Base-by-base conservation (phyloP, 768 basidiomycete genomes). In the Leccinellum rugosiceps region DNA sequence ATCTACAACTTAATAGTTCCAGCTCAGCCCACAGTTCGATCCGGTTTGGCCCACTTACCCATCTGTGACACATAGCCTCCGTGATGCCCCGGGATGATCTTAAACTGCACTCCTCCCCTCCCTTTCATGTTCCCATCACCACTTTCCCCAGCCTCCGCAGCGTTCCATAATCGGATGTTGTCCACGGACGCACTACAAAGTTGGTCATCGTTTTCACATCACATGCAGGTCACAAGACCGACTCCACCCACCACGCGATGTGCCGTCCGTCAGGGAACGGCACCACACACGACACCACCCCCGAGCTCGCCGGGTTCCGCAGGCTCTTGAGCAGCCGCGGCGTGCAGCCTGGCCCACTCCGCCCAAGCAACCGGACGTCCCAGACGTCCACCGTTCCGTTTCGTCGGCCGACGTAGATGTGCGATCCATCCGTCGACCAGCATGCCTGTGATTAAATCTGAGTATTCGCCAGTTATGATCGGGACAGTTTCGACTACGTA, bases 31-130 rank as follows among this genome's bases (percentile, higher is more conserved):
- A 74, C 70, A 43, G 19, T 56, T 53, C 58, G 38, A 51, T 51
- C 58, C 52, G 58, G 60, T 49, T 41, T 47, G 43, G 26, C 45
- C 46, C 55, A 83, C 92, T 68, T 75, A 98, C 96, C 74, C 84
- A 98, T 90, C 67, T 93, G 87, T 3, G 94, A 96, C 4, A 98
- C 83, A 65, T 88, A 89, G 9, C 95, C 96, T 35, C 95, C 94
- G 74, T 97, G 92, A 75, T 97, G 96, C 0, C 95, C 96, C 11
- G 94, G 88, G 35, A 98, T 90, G 58, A 98, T 94, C 76, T 93
- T 94, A 80, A 96, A 98, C 54, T 87, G 92, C 17, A 88, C 86
- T 8, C 87, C 85, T 55, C 86, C 83, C 71, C 79, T 85, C 57
- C 76, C 74, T 68, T 80, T 85, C 54, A 83, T 83, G 50, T 71